Conservation (phyloP, 164 flowering plant genomes). For the Nymphaea thermarum region DNA sequence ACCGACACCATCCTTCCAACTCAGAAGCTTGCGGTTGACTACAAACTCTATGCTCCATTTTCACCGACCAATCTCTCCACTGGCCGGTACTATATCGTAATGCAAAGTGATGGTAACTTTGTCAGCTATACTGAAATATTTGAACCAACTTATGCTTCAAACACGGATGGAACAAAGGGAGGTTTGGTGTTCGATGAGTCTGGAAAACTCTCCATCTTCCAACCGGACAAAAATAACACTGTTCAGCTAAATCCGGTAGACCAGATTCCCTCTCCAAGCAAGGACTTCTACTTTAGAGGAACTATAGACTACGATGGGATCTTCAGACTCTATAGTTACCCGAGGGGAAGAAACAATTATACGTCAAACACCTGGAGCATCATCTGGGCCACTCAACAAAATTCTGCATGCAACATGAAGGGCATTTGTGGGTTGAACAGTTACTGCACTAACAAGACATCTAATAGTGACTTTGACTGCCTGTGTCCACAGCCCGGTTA, state of each 20-base stretch:
- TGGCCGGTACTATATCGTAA: conserved; percentile 19
- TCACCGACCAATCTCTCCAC: conserved; percentile 12
- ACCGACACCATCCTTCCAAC: conserved; percentile 31
- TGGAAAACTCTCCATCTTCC: background rate
- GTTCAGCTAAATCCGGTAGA: background rate
- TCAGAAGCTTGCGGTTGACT: conserved; percentile 8
- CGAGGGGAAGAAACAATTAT: conserved; percentile 1
- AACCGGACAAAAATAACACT: background rate
- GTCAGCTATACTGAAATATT: conserved; percentile 5
- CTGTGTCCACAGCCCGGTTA: conserved; percentile 7
- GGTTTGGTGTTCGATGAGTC: background rate
- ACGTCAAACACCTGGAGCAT: background rate
- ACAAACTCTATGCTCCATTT: conserved; percentile 9
- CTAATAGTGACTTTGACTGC: conserved; percentile 4
- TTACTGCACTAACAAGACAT: background rate
- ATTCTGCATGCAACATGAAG: background rate
- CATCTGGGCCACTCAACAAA: background rate
- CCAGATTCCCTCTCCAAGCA: background rate
- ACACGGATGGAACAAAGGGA: background rate
- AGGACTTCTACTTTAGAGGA: conserved; percentile 18
- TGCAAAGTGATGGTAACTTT: conserved; percentile 6
- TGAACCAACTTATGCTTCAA: background rate
- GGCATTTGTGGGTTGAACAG: conserved; percentile 2
- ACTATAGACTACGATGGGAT: conserved; percentile 24
- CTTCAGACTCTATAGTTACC: conserved; percentile 16